Base-by-base conservation (phyloP, 176 grass and related monocot species). In the Aegilops longissima region DNA sequence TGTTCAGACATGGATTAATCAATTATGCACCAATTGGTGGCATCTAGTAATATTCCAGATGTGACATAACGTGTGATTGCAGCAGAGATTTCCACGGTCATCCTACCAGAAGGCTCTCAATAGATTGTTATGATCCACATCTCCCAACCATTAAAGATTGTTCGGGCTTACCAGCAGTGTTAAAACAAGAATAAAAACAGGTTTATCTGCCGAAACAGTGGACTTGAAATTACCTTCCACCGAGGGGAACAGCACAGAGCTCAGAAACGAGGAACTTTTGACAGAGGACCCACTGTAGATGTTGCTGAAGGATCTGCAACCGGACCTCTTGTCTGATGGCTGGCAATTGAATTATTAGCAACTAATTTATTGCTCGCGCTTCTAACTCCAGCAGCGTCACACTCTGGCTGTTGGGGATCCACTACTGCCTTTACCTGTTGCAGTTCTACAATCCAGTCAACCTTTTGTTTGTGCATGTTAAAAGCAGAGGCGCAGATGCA, bases 211-310 rank as follows among this genome's bases (percentile, higher is more conserved):
- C 47, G 3, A 18, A 45, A 36, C 17, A 73, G 39, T 38, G 24
- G 66, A 91, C 82, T 85, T 88, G 64, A 21, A 10, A 74, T 85
- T 84, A 66, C 69, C 82, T 88, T 82, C 71, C 33, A 83, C 12
- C 20, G 2, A 76, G 35, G 42, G 69, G 80, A 74, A 12, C 69
- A 83, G 39, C 73, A 66, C 27, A 61, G 82, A 34, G 58, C 67
- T 79, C 90, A 95, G 87, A 93, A 89, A 76, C 84, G 86, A 16
- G 91, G 87, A 11, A 84, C 81, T 86, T 93, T 95, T 21, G 89
- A 90, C 56, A 77, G 5, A 58, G 78, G 44, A 34, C 73, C 84
- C 83, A 66, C 63, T 66, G 78, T 73, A 2, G 87, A 63, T 71
- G 79, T 77, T 25, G 87, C 61, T 81, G 92, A 87, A 84, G 92